Base-by-base conservation (phyloP, 2,329 filamentous ascomycete species). In the Fusarium nelsonii region DNA sequence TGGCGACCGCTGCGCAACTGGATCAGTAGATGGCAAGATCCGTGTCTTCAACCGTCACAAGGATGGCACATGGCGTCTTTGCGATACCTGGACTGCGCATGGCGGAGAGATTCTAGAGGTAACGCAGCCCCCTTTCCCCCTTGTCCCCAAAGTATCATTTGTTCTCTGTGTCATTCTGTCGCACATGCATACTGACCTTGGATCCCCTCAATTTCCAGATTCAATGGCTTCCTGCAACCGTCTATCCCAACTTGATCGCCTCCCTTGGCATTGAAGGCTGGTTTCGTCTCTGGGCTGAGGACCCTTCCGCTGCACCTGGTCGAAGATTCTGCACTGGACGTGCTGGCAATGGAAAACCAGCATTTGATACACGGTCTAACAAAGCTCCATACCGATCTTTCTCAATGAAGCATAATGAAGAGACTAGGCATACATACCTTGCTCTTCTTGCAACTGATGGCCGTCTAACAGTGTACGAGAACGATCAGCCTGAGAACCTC, bases 201-300 rank as follows among this genome's bases (percentile, higher is more conserved):
- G 33, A 6, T 41, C 40, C 11, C 36, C 23, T 50, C 43, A 30
- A 61, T 37, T 11, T 46, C 49, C 75, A 95, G 92, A 90, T 97
- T 56, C 93, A 96, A 84, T 98, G 95, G 94, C 92, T 97, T 59
- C 93, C 94, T 1, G 92, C 94, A 0, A 95, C 92, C 68, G 90
- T 96, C 63, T 96, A 96, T 71, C 93, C 88, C 37, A 90, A 96
- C 76, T 88, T 97, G 73, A 84, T 98, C 72, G 94, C 91, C 58
- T 97, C 92, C 55, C 91, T 97, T 63, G 93, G 92, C 67, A 92
- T 95, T 75, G 95, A 97, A 74, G 93, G 95, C 75, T 90, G 91
- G 78, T 93, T 97, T 83, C 93, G 94, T 77, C 85, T 98, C 69
- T 98, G 95, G 95, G 91, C 92, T 64, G 95, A 97, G 81, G 93